These are phyloP conservation scores for Linnemannia zychae DNA, from an alignment of 192 early-diverging fungal genomes.

Conservation along the genomic window DNA sequence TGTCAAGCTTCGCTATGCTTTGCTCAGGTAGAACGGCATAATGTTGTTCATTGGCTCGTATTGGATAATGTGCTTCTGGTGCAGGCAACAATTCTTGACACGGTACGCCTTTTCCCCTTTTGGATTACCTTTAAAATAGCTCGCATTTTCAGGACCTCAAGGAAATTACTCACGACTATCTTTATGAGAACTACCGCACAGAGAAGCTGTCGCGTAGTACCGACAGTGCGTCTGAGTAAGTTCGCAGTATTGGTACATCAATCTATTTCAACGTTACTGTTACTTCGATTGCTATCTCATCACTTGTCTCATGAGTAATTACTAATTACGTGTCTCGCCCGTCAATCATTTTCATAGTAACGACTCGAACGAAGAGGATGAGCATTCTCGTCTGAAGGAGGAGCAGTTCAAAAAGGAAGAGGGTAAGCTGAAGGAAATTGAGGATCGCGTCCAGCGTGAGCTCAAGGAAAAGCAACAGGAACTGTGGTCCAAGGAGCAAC, in stretches of 20 bases:
- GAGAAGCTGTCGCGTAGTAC: slow-evolving; percentile 78
- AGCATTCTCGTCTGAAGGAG: slow-evolving; percentile 63
- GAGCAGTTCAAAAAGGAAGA: slow-evolving; percentile 69
- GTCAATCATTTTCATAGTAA: slow-evolving; percentile 10
- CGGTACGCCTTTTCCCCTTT: not conserved
- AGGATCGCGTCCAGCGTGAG: slow-evolving; percentile 66
- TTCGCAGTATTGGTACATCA: not conserved
- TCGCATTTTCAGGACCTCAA: slow-evolving; percentile 98
- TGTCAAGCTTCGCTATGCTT: slow-evolving; percentile 89
- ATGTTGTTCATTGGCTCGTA: not conserved
- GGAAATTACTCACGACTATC: slow-evolving; percentile 94
- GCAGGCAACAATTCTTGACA: not conserved
- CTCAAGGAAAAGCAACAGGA: slow-evolving; percentile 70
- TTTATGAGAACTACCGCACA: slow-evolving; percentile 97
- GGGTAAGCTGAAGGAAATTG: slow-evolving; percentile 67
- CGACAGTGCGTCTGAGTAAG: slow-evolving; percentile 56
- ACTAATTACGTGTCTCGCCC: not conserved
- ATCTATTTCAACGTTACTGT: not conserved
- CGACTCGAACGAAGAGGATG: slow-evolving; percentile 25
- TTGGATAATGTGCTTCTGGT: not conserved
- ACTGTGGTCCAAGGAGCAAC: slow-evolving; percentile 69
- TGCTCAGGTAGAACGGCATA: slow-evolving; percentile 70
- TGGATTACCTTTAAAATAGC: slow-evolving; percentile 59
- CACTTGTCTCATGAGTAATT: not conserved
- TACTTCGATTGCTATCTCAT: not conserved